Conservation (phyloP, 73 alveolate genomes). For the Paraurostyla sp. region DNA sequence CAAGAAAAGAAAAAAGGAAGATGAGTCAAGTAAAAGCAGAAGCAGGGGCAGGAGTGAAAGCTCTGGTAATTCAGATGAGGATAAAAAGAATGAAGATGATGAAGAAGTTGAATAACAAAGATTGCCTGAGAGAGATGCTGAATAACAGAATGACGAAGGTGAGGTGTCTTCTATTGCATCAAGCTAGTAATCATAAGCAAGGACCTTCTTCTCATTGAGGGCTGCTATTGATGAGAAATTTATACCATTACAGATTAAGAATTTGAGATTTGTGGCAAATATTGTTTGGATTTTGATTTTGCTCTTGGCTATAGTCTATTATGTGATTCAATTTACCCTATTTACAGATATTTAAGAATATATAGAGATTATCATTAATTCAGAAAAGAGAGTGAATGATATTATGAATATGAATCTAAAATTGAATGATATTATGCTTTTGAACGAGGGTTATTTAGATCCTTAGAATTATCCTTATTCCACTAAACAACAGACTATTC, state of each 20-base stretch:
- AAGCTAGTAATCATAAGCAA: conserved; percentile 15
- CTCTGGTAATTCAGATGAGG: neutral
- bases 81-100: neutral
- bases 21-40: conserved; percentile 11
- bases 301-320: conserved; percentile 33
- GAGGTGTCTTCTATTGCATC: conserved; percentile 62
- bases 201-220: conserved; percentile 37
- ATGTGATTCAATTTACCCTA: conserved; percentile 40
- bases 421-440: conserved; percentile 6
- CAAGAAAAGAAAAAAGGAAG: conserved; percentile 33
- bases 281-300: conserved; percentile 26
- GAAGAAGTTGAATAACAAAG: conserved; percentile 25
- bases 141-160: conserved; percentile 52
- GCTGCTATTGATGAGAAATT: conserved; percentile 69
- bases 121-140: neutral
- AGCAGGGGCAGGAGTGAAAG: neutral
- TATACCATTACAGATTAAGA: conserved; percentile 38
- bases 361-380: conserved; percentile 1
- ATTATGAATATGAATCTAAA: conserved; percentile 38
- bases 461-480: neutral
- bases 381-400: conserved; percentile 55
- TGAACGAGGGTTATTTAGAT: neutral
- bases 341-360: neutral
- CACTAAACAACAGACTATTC: neutral
- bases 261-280: conserved; percentile 46